Evolutionary conservation across 2,329 filamentous ascomycete species (phyloP), one percentile per base, ranked within the genome.

Genomic region (Epichloe gansuensis): DNA sequence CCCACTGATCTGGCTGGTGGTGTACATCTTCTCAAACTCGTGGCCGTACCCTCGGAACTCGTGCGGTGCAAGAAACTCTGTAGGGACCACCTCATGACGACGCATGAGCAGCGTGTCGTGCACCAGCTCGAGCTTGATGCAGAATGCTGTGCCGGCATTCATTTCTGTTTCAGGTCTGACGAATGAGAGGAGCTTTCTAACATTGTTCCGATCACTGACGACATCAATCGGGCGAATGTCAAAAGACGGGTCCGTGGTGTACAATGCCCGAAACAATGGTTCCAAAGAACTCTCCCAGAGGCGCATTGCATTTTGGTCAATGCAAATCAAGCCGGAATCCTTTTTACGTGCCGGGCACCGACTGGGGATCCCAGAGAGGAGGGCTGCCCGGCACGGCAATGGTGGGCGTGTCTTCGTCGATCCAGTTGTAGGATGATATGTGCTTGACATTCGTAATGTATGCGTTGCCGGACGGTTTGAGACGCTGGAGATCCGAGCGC

Each of bases 361-460:
- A 45, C 55, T 9, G 66, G 46, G 68, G 58, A 4, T 60, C 61
- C 71, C 70, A 75, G 21, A 65, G 62, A 2, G 59, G 47, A 11
- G 59, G 58, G 39, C 17, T 61, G 55, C 74, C 74, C 21, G 74
- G 74, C 21, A 76, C 64, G 23, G 66, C 65, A 54, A 77, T 76
- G 23, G 69, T 73, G 5, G 72, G 69, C 6, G 54, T 59, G 0
- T 62, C 51, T 25, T 63, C 61, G 50, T 72, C 67, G 50, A 75
- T 64, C 74, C 73, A 77, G 58, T 72, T 77, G 60, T 78, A 78
- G 2, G 75, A 78, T 2, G 74, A 64, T 11, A 76, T 54, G 46
- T 69, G 63, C 50, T 67, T 61, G 8, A 70, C 65, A 34, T 69
- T 58, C 4, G 64, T 67, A 54, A 75, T 73, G 4, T 15, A n/a